phyloP scores from a whole-genome alignment of 352 stramenopile species.

The Globisporangium alternatum region DNA sequence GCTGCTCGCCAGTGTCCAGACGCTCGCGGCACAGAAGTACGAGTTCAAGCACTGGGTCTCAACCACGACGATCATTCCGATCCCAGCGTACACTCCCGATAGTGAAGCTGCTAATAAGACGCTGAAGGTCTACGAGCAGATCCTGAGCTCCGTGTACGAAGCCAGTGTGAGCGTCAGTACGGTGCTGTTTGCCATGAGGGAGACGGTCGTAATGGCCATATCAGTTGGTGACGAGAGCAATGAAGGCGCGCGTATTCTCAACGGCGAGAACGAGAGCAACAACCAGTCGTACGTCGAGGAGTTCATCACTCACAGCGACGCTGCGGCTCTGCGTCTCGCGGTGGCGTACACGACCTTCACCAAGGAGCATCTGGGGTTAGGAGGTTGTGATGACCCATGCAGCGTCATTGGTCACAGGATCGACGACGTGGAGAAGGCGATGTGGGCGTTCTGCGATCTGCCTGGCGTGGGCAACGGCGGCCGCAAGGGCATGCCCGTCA shows the following conservation, averaged over 20 bases:
- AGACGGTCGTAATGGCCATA: slow-evolving; percentile 27
- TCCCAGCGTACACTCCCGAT: slow-evolving; percentile 17
- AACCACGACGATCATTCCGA: slow-evolving; percentile 34
- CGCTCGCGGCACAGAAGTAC: slow-evolving; percentile 41
- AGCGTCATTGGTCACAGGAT: slow-evolving; percentile 28
- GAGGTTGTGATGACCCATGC: slow-evolving; percentile 14
- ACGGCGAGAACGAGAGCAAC: background rate
- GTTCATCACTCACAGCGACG: slow-evolving; percentile 53
- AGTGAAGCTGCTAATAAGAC: background rate
- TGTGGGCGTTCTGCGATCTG: slow-evolving; percentile 58
- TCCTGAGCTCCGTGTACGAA: slow-evolving; percentile 36
- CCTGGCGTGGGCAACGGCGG: slow-evolving; percentile 68
- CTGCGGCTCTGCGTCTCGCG: slow-evolving; percentile 31
- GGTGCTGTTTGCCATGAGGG: slow-evolving; percentile 52
- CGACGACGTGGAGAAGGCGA: slow-evolving; percentile 47
- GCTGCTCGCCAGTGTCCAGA: slow-evolving; percentile 30
- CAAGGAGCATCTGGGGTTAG: slow-evolving; percentile 7
- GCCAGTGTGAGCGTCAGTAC: slow-evolving; percentile 48
- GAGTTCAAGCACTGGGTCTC: slow-evolving; percentile 66
- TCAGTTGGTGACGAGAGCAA: background rate
- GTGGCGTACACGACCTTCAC: slow-evolving; percentile 24
- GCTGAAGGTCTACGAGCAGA: slow-evolving; percentile 27
- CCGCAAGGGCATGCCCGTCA: slow-evolving; percentile 51
- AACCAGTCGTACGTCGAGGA: slow-evolving; percentile 24
- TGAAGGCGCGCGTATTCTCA: background rate